Evolutionary conservation across 805 yeast species (phyloP).

Genomic region (Yamadazyma laniorum): DNA sequence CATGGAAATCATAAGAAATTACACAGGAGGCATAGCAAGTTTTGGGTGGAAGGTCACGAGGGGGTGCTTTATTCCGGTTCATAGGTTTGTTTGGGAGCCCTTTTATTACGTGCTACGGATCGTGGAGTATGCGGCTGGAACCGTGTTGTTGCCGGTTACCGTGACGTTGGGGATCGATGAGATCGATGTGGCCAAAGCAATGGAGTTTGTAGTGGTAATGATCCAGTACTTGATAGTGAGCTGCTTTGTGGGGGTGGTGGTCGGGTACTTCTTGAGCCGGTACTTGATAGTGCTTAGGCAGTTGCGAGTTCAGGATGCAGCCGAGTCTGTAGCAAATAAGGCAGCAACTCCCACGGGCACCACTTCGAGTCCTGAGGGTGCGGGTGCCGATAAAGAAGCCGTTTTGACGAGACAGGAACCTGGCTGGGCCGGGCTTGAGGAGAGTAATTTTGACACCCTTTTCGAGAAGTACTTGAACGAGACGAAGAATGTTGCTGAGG

Average conservation of each 20-base stretch:
- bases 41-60: not conserved
- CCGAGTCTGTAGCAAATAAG: not conserved
- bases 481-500: slow-evolving; percentile 4
- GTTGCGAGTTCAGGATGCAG: not conserved
- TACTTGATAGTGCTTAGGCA: not conserved
- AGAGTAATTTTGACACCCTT: slow-evolving; percentile 2
- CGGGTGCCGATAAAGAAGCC: not conserved
- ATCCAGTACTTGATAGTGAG: slow-evolving; percentile 13
- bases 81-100: slow-evolving; percentile 5
- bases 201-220: slow-evolving; percentile 9
- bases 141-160: slow-evolving; percentile 9
- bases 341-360: not conserved
- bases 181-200: slow-evolving; percentile 1
- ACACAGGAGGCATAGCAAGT: not conserved
- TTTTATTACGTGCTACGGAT: slow-evolving; percentile 1
- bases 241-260: slow-evolving; percentile 7
- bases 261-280: slow-evolving; percentile 9
- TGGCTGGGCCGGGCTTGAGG: not conserved
- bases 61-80: slow-evolving; percentile 1
- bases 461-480: slow-evolving; percentile 12
- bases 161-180: slow-evolving; percentile 11
- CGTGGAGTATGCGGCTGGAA: slow-evolving; percentile 1
- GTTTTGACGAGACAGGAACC: not conserved
- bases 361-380: not conserved
- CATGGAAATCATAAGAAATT: not conserved